Evolutionary conservation across 2,329 filamentous ascomycete genomes (phyloP).

Genomic region (Colletotrichum higginsianum): DNA sequence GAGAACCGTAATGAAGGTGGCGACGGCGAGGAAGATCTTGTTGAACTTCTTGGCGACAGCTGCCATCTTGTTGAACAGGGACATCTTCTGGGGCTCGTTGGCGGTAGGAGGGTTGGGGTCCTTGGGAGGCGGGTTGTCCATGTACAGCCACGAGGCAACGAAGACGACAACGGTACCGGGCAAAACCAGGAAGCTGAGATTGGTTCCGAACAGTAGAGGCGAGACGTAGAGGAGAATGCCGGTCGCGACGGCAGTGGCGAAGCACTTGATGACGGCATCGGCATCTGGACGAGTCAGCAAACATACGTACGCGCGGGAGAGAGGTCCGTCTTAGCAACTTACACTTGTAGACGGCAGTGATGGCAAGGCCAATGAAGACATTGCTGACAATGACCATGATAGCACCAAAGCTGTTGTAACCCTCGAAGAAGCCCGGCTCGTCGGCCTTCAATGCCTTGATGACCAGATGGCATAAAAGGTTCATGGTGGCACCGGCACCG

Average conservation of each 20-base stretch:
- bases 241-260: slow-evolving; percentile 51
- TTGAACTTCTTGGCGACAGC: slow-evolving; percentile 41
- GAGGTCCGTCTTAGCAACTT: slow-evolving; percentile 15
- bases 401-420: slow-evolving; percentile 47
- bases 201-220: slow-evolving; percentile 50
- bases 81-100: slow-evolving; percentile 37
- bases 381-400: slow-evolving; percentile 52
- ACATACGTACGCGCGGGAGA: background rate
- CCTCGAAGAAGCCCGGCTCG: slow-evolving; percentile 48
- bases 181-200: slow-evolving; percentile 47
- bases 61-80: slow-evolving; percentile 36
- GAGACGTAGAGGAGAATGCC: slow-evolving; percentile 51
- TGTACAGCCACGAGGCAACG: slow-evolving; percentile 51
- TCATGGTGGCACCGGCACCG: slow-evolving; percentile 48
- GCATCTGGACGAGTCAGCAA: slow-evolving; percentile 47
- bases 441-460: slow-evolving; percentile 45
- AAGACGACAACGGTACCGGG: slow-evolving; percentile 51
- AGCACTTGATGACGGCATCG: slow-evolving; percentile 53
- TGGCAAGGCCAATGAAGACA: slow-evolving; percentile 53
- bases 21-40: slow-evolving; percentile 34
- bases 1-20: slow-evolving; percentile 42
- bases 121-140: slow-evolving; percentile 49
- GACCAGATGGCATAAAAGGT: slow-evolving; percentile 49
- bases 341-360: slow-evolving; percentile 54
- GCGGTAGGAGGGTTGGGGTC: slow-evolving; percentile 34